Percentiles rank a stretch among this genome's conserved stretches.
phyloP scores from a whole-genome alignment of 208 protist species.

The Trypanosoma caninum region DNA sequence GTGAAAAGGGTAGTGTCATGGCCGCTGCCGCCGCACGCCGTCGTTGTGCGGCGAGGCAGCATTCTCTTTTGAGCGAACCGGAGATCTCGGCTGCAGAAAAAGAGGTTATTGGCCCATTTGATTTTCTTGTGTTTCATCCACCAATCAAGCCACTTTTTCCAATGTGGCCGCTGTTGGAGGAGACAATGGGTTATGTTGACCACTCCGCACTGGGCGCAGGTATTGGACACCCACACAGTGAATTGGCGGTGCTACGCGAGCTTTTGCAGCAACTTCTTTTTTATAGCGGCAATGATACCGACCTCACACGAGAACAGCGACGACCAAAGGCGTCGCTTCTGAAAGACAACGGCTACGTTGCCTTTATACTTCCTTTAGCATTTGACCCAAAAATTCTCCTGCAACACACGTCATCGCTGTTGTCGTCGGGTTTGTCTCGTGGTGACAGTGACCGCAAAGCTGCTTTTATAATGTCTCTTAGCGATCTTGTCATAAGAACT shows the following conservation, averaged over 20 bases:
- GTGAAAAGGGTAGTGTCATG: background rate
- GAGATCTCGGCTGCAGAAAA: constrained; percentile 1
- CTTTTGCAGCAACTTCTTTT: constrained; percentile 26
- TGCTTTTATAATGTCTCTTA: constrained; percentile 17
- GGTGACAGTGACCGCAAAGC: too few species aligned
- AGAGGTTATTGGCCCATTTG: constrained; percentile 29
- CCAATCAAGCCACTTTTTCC: constrained; percentile 23
- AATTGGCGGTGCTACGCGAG: constrained; percentile 18
- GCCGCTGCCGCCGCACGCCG: constrained; percentile 27
- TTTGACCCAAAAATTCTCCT: constrained; percentile 29
- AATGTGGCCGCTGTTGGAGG: constrained; percentile 18
- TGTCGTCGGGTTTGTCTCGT: background rate
- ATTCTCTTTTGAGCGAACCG: background rate
- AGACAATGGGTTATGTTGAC: background rate
- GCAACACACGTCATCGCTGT: constrained; percentile 10
- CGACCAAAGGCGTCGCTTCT: constrained; percentile 15
- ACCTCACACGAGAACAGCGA: background rate
- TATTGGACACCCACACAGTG: constrained; percentile 20
- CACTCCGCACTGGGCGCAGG: background rate
- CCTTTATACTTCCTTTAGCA: constrained; percentile 60
- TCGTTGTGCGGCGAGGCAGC: constrained; percentile 15
- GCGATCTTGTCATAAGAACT: constrained; percentile 46
- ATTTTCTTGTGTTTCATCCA: constrained; percentile 49
- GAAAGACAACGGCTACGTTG: constrained; percentile 33
- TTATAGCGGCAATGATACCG: background rate